Base-by-base conservation (phyloP, 805 yeast species). In the Suhomyces pyralidae region DNA sequence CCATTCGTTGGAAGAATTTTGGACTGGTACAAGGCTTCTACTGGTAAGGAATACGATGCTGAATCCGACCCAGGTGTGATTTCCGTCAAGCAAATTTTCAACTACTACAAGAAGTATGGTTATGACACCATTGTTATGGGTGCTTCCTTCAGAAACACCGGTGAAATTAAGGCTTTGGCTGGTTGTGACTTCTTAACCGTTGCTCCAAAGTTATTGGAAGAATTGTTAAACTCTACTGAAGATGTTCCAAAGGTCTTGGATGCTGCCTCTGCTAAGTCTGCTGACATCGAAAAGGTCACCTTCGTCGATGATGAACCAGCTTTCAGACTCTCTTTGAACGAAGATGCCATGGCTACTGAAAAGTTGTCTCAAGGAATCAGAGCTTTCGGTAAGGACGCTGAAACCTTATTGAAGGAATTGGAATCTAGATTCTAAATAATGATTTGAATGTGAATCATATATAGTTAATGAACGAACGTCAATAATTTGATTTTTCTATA, bases 101-200 rank as follows among this genome's bases (percentile, higher is more conserved):
- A 92, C 88, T 94, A 94, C 85, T 94, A 94, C 88, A 94, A 94
- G 86, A 93, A 93, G 80, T 90, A 75, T 76, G 93, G 86, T 64
- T 94, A 94, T 85, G 82, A 93, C 67, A 94, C 99, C 73, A 92
- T 94, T 70, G 98, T 94, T 69, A 94, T 94, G 99, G 99, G 99
- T 77, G 99, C 99, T 55, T 93, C 98, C 55, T 93, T 94, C 91
- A 93, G 99, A 85, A 94, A 92, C 82, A 75, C 79, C 58, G 97
- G 91, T 63, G 99, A 93, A 80, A 90, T 94, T 77, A 87, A 86
- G 76, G 97, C 96, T 64, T 81, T 94, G 65, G 97, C 99, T 55
- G 99, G 99, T 74, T 86, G 90, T 69, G 99, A 94, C 74, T 91
- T 79, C 84, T 81, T 94, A 77, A 94, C 99, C 70, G 91, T 94